A percentile compares a stretch with the other conserved stretches of the same genome.
These are phyloP conservation scores for Neoboletus magnificus DNA, from an alignment of 768 basidiomycete species.

Conservation along the genomic window DNA sequence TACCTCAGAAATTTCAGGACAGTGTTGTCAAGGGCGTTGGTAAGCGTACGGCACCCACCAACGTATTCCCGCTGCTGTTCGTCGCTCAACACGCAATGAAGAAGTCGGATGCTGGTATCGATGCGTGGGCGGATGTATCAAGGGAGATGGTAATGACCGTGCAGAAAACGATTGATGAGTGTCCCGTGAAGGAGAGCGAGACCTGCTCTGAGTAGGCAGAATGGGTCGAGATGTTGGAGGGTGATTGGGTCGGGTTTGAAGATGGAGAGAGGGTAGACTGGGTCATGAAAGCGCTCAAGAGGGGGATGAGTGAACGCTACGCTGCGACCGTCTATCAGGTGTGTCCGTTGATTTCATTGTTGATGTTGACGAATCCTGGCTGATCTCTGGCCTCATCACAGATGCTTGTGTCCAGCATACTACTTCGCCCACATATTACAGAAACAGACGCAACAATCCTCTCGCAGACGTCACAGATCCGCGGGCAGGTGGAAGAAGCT, in stretches of 20 bases:
- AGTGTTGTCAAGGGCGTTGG: conserved; percentile 69
- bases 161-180: conserved; percentile 59
- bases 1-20: conserved; percentile 64
- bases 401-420: conserved; percentile 70
- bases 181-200: conserved; percentile 56
- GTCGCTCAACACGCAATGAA: conserved; percentile 59
- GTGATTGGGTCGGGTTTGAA: conserved; percentile 70
- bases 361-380: background rate
- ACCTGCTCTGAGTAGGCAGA: conserved; percentile 65
- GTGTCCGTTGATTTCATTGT: conserved; percentile 6
- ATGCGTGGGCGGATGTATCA: conserved; percentile 39
- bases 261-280: conserved; percentile 76
- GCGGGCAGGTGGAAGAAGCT: conserved; percentile 70
- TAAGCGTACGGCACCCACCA: conserved; percentile 62
- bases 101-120: conserved; percentile 55
- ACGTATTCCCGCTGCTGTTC: conserved; percentile 66
- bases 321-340: conserved; percentile 79
- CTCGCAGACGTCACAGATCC: conserved; percentile 63
- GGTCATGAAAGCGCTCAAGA: conserved; percentile 62
- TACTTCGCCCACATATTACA: conserved; percentile 63
- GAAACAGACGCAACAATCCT: conserved; percentile 61
- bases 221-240: conserved; percentile 73
- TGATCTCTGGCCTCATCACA: conserved; percentile 21
- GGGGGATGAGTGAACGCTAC: conserved; percentile 61
- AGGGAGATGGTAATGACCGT: conserved; percentile 65